Conservation (phyloP, 371 early-diverging fungal genomes). For the Apophysomyces ossiformis region DNA sequence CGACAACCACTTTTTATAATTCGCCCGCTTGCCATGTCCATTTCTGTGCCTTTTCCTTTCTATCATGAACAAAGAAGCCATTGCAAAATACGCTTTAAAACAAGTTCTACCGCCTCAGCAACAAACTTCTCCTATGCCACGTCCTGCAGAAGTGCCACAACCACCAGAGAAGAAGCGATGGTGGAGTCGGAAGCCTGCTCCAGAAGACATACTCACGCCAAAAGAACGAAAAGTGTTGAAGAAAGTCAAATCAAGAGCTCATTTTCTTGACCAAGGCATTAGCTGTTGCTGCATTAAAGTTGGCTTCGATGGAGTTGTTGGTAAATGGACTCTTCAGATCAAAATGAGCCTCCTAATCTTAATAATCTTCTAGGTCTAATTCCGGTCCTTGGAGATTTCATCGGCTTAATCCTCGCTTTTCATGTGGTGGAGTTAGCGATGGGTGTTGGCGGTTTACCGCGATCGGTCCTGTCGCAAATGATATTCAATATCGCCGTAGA, state of each 20-base stretch:
- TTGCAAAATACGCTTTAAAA: not conserved
- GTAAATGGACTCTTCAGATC: conserved; percentile 11
- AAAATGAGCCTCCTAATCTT: not conserved
- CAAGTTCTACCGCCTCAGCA: not conserved
- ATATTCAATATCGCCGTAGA: conserved; percentile 36
- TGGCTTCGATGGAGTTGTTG: conserved; percentile 39
- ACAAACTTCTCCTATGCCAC: not conserved
- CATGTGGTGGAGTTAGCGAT: conserved; percentile 25
- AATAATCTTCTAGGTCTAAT: conserved; percentile 19
- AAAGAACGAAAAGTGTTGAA: conserved; percentile 20
- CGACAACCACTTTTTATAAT: too few relatives aligned
- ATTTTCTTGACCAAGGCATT: conserved; percentile 28
- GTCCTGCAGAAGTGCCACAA: not conserved
- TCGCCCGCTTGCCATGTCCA: not conserved
- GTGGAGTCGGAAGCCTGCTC: conserved; percentile 14
- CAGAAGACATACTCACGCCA: conserved; percentile 14
- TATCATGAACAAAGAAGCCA: conserved; percentile 3
- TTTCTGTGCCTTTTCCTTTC: not conserved
- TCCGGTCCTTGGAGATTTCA: conserved; percentile 42
- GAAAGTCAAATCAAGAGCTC: conserved; percentile 25
- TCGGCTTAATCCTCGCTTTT: conserved; percentile 30
- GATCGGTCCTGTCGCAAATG: conserved; percentile 26
- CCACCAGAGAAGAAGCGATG: conserved; percentile 12
- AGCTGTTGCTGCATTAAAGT: conserved; percentile 28
- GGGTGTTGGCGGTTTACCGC: conserved; percentile 26